Percentiles rank a stretch among this genome's conserved stretches.
Conservation (phyloP, 2,329 filamentous ascomycete species). For the Penicillium freii region DNA sequence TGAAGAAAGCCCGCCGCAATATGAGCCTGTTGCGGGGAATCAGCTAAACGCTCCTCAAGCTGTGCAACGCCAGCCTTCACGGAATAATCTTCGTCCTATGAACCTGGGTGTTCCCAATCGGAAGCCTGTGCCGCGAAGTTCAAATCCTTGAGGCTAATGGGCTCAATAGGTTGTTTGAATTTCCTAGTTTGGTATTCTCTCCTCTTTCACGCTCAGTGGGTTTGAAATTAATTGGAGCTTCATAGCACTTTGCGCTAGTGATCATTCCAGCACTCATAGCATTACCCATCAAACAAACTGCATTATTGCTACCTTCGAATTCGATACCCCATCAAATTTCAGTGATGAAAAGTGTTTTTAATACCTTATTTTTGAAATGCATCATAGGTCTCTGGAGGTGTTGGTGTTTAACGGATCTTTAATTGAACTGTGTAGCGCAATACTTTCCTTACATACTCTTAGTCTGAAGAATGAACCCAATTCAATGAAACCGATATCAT, state of each 20-base stretch:
- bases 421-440: neutral
- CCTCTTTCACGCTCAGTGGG: neutral
- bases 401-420: neutral
- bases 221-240: neutral
- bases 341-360: neutral
- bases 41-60: slow-evolving; percentile 14
- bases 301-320: neutral
- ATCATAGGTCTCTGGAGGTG: neutral
- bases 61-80: slow-evolving; percentile 23
- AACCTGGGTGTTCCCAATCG: slow-evolving; percentile 40
- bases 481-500: neutral
- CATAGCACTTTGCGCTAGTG: neutral
- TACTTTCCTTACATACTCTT: neutral
- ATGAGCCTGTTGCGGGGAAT: slow-evolving; percentile 28
- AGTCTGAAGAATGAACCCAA: neutral
- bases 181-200: neutral
- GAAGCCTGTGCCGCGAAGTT: slow-evolving; percentile 39
- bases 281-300: neutral
- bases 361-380: neutral
- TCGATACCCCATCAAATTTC: slow-evolving; percentile 2
- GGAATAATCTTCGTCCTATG: slow-evolving; percentile 29
- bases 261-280: neutral
- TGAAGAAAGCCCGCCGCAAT: slow-evolving; percentile 34
- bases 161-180: neutral
- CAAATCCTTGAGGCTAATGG: neutral